Percentiles rank a stretch among this genome's conserved stretches.
Evolutionary conservation across 2,329 filamentous ascomycete genomes (phyloP).

Genomic region (Aaosphaeria pasadenensis): DNA sequence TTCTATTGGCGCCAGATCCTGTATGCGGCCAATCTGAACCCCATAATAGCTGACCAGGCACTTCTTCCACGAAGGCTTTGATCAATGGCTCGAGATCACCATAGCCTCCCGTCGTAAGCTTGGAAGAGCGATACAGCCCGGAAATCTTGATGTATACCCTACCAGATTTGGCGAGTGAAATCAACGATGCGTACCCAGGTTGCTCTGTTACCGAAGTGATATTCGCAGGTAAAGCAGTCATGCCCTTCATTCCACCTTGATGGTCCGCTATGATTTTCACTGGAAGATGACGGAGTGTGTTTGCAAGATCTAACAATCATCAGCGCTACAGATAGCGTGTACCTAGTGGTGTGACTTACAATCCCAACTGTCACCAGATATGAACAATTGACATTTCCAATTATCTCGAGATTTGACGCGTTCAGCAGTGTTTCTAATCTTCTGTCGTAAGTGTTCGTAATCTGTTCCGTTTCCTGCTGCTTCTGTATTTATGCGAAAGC

Average conservation of each 20-base stretch:
- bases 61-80: constrained; percentile 48
- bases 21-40: constrained; percentile 65
- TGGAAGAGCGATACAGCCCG: constrained; percentile 54
- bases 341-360: background rate
- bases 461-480: constrained; percentile 58
- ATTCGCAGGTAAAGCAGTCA: constrained; percentile 34
- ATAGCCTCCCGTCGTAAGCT: constrained; percentile 5
- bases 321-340: background rate
- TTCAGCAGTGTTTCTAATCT: background rate
- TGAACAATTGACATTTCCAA: constrained; percentile 4
- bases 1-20: constrained; percentile 50
- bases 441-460: constrained; percentile 18
- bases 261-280: constrained; percentile 22
- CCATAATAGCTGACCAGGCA: constrained; percentile 52
- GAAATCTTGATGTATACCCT: constrained; percentile 58
- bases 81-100: constrained; percentile 45
- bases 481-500: constrained; percentile 54
- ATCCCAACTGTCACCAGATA: constrained; percentile 1
- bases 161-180: constrained; percentile 46
- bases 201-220: constrained; percentile 35
- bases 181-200: constrained; percentile 48
- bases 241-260: constrained; percentile 39
- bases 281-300: constrained; percentile 1
- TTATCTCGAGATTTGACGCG: background rate
- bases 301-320: background rate